phyloP scores from a whole-genome alignment of 2,329 filamentous ascomycete genomes.

The Hypomyces rosellus region DNA sequence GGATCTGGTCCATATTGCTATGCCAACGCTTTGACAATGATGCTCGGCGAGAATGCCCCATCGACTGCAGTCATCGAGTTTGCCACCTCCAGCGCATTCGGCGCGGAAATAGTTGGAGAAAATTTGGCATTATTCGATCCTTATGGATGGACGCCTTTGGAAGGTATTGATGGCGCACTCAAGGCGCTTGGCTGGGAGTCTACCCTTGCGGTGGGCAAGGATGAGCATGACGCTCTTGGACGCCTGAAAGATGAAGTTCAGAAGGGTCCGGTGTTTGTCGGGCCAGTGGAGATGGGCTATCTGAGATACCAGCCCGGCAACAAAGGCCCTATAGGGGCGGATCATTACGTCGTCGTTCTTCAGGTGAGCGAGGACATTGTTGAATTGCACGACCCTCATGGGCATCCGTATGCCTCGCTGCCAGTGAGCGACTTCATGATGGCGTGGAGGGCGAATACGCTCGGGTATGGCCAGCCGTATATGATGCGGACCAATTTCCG shows the following conservation, averaged over 20 bases:
- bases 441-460: constrained; percentile 13
- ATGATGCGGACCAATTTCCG: constrained; percentile 15
- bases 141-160: constrained; percentile 14
- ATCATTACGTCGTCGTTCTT: constrained; percentile 15
- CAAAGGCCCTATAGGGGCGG: constrained; percentile 13
- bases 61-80: constrained; percentile 15
- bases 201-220: constrained; percentile 8
- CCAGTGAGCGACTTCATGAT: constrained; percentile 12
- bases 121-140: constrained; percentile 15
- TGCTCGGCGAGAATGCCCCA: constrained; percentile 11
- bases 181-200: constrained; percentile 13
- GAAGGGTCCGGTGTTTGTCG: constrained; percentile 15
- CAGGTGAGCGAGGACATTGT: constrained; percentile 3
- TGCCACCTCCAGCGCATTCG: constrained; percentile 15
- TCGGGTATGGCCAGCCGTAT: constrained; percentile 14
- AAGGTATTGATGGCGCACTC: constrained; percentile 11
- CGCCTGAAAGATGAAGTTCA: constrained; percentile 9
- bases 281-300: constrained; percentile 15
- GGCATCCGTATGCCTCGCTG: constrained; percentile 13
- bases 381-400: constrained; percentile 14
- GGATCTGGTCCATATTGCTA: constrained; percentile 17
- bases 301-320: constrained; percentile 12
- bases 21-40: constrained; percentile 15
- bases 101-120: constrained; percentile 15
- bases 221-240: constrained; percentile 11